A percentile compares a stretch with the other conserved stretches of the same genome.
phyloP scores from a whole-genome alignment of 805 yeast genomes.

The Metschnikowia borealis region DNA sequence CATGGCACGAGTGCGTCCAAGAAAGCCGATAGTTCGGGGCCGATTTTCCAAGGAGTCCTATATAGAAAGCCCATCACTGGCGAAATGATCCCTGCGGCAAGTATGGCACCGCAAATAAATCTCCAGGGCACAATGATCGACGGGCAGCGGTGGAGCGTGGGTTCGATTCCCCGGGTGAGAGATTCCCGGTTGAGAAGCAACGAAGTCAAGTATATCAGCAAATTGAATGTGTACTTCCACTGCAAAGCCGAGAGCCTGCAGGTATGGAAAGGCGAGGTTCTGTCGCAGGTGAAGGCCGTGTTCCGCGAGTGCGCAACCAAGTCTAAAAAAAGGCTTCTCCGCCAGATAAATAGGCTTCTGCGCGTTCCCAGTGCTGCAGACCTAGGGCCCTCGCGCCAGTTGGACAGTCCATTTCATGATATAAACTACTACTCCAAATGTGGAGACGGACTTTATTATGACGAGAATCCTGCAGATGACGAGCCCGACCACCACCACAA shows the following conservation, averaged over 20 bases:
- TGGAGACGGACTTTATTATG: slow-evolving; percentile 52
- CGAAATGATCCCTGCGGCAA: slow-evolving; percentile 6
- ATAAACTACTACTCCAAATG: slow-evolving; percentile 36
- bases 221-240: slow-evolving; percentile 36
- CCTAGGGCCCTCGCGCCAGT: background rate
- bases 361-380: slow-evolving; percentile 2
- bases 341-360: slow-evolving; percentile 28
- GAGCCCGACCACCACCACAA: slow-evolving; percentile 52
- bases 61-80: slow-evolving; percentile 8
- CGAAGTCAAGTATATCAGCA: slow-evolving; percentile 29
- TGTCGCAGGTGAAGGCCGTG: slow-evolving; percentile 32
- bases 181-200: slow-evolving; percentile 10
- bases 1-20: too few species aligned
- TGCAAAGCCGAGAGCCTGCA: slow-evolving; percentile 22
- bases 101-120: slow-evolving; percentile 7
- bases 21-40: background rate
- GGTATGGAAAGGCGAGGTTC: slow-evolving; percentile 11
- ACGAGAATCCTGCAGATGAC: slow-evolving; percentile 50
- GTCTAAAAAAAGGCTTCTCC: slow-evolving; percentile 34
- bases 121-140: slow-evolving; percentile 7
- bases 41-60: background rate
- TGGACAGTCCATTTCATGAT: slow-evolving; percentile 12
- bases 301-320: slow-evolving; percentile 40
- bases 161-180: slow-evolving; percentile 44
- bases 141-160: slow-evolving; percentile 24